Conservation (phyloP, 257 asterid genomes). For the Plantago ovata region DNA sequence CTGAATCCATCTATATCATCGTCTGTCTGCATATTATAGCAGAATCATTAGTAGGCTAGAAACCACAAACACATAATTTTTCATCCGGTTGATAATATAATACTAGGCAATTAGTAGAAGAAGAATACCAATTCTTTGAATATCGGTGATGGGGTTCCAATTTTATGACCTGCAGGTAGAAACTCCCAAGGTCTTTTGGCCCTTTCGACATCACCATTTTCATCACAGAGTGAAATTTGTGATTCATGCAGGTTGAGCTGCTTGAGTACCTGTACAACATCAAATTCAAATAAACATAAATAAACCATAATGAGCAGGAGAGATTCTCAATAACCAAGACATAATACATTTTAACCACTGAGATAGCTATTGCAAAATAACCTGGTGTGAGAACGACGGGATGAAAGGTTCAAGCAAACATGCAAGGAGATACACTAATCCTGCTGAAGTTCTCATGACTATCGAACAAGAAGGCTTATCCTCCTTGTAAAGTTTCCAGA, state of each 20-base stretch:
- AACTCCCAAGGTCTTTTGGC: conserved; percentile 84
- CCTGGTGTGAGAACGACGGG: conserved; percentile 92
- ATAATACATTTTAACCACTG: background rate
- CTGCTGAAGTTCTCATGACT: conserved; percentile 86
- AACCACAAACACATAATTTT: conserved; percentile 14
- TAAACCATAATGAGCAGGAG: conserved; percentile 11
- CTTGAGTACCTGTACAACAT: conserved; percentile 63
- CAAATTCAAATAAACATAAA: conserved; percentile 16
- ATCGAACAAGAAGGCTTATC: conserved; percentile 60
- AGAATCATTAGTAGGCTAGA: conserved; percentile 16
- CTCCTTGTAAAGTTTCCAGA: conserved; percentile 98
- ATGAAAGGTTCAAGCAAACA: conserved; percentile 90
- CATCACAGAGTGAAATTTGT: conserved; percentile 65
- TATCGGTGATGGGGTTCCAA: conserved; percentile 82
- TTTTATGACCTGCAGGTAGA: conserved; percentile 76
- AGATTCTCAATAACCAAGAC: conserved; percentile 9
- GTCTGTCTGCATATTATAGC: conserved; percentile 57
- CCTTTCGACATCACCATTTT: conserved; percentile 63
- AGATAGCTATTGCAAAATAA: conserved; percentile 22
- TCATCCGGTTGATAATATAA: conserved; percentile 11
- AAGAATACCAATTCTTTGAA: conserved; percentile 75
- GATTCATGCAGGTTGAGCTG: conserved; percentile 84
- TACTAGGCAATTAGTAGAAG: conserved; percentile 5
- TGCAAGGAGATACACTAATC: conserved; percentile 90
- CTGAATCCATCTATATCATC: conserved; percentile 62